These are phyloP conservation scores for Puccinia triticina DNA, from an alignment of 1,284 basidiomycete species.

Conservation along the genomic window DNA sequence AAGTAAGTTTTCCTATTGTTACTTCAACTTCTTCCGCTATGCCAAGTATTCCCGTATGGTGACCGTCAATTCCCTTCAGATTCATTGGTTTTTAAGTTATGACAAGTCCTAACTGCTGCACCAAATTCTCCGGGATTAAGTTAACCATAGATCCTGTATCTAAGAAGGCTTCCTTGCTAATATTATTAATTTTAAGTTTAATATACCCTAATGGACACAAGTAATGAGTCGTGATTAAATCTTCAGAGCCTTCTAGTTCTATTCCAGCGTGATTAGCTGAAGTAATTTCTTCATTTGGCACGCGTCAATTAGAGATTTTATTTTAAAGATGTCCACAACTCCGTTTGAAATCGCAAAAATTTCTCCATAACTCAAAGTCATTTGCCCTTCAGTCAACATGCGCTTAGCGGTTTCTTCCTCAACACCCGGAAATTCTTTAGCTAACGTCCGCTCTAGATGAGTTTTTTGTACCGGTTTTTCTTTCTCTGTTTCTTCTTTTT, in stretches of 20 bases:
- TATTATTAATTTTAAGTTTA: background rate
- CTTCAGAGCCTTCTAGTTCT: too few species aligned
- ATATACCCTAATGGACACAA: background rate
- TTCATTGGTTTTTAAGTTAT: background rate
- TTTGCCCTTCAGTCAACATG: background rate
- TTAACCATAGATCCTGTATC: constrained; percentile 6
- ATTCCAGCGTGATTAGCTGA: too few species aligned
- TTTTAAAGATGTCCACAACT: too few species aligned
- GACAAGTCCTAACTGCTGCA: background rate
- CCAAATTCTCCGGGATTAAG: background rate
- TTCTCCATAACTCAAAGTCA: too few species aligned
- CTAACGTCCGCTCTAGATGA: background rate
- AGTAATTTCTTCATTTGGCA: too few species aligned
- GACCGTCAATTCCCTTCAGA: background rate
- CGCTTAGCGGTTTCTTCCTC: background rate
- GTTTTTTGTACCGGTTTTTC: background rate
- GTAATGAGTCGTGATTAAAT: background rate
- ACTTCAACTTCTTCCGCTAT: background rate
- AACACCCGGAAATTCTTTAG: background rate
- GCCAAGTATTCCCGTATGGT: background rate
- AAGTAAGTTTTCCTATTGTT: background rate
- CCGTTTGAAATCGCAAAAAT: too few species aligned
- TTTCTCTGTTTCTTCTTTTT: too few species aligned
- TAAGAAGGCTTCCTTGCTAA: background rate
- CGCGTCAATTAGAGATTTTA: too few species aligned